These are phyloP conservation scores for Acacia confusa DNA, from an alignment of 306 rosid species.

Conservation along the genomic window DNA sequence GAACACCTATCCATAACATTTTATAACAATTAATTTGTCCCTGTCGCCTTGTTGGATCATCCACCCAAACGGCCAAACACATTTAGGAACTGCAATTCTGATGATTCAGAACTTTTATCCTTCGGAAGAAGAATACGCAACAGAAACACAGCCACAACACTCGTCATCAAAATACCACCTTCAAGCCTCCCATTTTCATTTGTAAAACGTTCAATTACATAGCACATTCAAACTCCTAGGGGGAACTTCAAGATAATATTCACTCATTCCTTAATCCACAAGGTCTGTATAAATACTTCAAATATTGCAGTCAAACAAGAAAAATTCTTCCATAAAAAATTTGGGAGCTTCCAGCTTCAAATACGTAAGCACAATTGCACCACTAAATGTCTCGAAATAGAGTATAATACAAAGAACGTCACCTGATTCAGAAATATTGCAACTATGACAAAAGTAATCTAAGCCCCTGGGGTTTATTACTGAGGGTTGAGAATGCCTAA, in stretches of 20 bases:
- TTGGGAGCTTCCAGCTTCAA: not conserved
- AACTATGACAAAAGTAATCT: not conserved
- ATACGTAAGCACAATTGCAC: not conserved
- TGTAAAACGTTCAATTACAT: not conserved
- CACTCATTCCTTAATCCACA: not conserved
- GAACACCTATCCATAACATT: not conserved
- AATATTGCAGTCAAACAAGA: not conserved
- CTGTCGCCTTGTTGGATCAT: not conserved
- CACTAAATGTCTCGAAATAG: not conserved
- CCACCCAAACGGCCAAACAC: constrained; percentile 10
- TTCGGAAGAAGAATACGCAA: constrained; percentile 12
- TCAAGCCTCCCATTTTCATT: not conserved
- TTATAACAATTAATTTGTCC: not conserved
- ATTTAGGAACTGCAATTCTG: not conserved
- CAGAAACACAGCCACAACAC: constrained; percentile 23
- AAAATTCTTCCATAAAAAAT: not conserved
- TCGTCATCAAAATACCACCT: not conserved
- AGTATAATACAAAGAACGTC: not conserved
- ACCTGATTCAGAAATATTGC: not conserved
- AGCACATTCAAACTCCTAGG: constrained; percentile 16
- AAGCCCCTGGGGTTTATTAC: not conserved
- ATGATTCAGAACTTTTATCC: not conserved
- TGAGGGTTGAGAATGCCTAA: not conserved
- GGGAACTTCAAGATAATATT: constrained; percentile 1
- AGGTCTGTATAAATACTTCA: not conserved